These are phyloP conservation scores for Teunomyces pallodes DNA, from an alignment of 805 yeast genomes.

Conservation along the genomic window DNA sequence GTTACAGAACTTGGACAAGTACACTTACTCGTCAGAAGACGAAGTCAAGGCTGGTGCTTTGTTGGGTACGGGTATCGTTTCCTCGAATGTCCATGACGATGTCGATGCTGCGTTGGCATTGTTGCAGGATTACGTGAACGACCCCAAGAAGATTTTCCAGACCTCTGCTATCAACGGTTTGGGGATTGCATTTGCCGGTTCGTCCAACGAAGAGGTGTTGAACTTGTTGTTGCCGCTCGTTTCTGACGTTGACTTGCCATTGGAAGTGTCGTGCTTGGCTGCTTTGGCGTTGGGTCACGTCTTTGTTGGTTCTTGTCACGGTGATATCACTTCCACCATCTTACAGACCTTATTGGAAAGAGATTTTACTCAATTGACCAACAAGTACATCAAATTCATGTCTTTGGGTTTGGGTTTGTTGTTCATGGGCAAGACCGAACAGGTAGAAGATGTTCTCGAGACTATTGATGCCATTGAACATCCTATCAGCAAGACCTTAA, in stretches of 20 bases:
- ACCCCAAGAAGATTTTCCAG: conserved; percentile 59
- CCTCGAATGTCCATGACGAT: conserved; percentile 92
- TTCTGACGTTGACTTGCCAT: conserved; percentile 66
- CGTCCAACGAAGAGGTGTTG: conserved; percentile 79
- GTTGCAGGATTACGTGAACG: conserved; percentile 77
- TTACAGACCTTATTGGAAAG: conserved; percentile 88
- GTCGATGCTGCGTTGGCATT: conserved; percentile 88
- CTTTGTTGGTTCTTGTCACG: conserved; percentile 93
- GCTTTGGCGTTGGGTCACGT: conserved; percentile 92
- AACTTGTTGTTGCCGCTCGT: conserved; percentile 78
- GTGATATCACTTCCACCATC: conserved; percentile 90
- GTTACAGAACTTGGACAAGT: conserved; percentile 84
- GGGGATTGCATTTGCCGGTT: conserved; percentile 94
- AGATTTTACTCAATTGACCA: conserved; percentile 68
- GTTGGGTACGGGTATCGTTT: conserved; percentile 89
- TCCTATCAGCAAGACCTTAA: conserved; percentile 85
- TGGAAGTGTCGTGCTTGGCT: conserved; percentile 82
- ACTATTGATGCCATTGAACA: conserved; percentile 94
- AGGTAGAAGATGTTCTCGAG: conserved; percentile 89
- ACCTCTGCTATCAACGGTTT: conserved; percentile 86
- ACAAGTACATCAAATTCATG: conserved; percentile 86
- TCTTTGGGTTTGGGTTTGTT: conserved; percentile 89
- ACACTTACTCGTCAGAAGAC: conserved; percentile 78
- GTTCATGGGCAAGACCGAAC: conserved; percentile 91
- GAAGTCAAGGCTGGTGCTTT: conserved; percentile 95